Percentiles rank a stretch among this genome's conserved stretches.
Evolutionary conservation across 225 moss, liverwort and hornwort species (phyloP).

Genomic region (Antitrichia curtipendula): DNA sequence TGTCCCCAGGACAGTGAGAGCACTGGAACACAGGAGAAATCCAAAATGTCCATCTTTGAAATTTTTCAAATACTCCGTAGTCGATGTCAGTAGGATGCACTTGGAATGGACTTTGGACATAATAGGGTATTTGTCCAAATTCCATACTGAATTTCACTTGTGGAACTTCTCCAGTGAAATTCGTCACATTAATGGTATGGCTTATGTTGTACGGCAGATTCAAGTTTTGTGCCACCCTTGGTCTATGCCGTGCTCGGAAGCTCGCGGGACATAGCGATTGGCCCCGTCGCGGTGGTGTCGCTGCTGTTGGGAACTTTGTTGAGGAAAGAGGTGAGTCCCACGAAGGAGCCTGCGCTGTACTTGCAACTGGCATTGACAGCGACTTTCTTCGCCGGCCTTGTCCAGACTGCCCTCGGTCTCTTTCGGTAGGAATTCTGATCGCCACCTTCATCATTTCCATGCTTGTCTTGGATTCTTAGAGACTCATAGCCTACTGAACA

Average conservation of each 20-base stretch:
- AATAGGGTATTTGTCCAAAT: no score
- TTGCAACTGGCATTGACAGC: neutral
- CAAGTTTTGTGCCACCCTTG: constrained; percentile 7
- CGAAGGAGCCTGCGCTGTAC: neutral
- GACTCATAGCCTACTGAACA: neutral
- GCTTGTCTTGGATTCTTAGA: neutral
- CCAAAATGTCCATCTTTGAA: neutral
- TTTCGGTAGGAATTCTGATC: neutral
- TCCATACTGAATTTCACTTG: no score
- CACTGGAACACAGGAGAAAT: neutral
- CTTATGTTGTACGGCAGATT: neutral
- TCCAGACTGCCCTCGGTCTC: neutral
- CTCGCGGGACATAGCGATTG: neutral
- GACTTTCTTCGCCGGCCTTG: constrained; percentile 2
- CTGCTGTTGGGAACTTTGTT: neutral
- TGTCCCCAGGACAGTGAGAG: neutral
- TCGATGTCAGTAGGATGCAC: neutral
- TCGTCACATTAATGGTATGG: neutral
- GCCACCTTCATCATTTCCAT: neutral
- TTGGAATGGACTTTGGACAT: neutral
- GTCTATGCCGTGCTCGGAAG: neutral
- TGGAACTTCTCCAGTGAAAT: neutral
- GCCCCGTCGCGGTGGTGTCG: constrained; percentile 4
- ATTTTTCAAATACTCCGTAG: neutral
- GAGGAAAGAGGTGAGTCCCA: neutral